Base-by-base conservation (phyloP, 306 rosid species). In the Fragaria iinumae region DNA sequence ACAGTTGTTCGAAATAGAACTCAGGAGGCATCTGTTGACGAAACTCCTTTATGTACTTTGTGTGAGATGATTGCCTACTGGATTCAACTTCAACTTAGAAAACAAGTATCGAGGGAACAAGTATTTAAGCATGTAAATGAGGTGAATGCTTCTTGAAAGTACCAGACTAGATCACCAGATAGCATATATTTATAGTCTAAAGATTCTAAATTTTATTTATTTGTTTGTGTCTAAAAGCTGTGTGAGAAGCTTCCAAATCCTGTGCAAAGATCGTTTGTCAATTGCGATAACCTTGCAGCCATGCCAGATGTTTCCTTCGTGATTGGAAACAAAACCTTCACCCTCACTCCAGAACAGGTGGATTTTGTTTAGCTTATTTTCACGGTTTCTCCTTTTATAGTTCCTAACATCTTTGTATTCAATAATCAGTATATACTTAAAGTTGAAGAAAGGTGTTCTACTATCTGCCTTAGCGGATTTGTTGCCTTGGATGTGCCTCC, bases 191-290 rank as follows among this genome's bases (percentile, higher is more conserved):
- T 57, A 36, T 17, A 71, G 36, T 50, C 47, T 32, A 12, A 27
- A 18, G 52, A 2, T 67, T 77, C 67, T 59, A 38, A 29, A 4
- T 13, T 56, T 74, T 13, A 11, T 64, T 67, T 68, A 29, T 69
- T 32, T 65, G 77, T 75, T 75, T 76, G 52, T 74, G 2, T 71
- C 77, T n/a, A 69, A 67, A 77, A 91, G 94, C 65, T 91, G 71
- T 91, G 97, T 25, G 94, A 89, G 82, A 88, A 72, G 88, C 91
- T 91, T 53, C 97, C 97, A 4, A 83, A 86, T 86, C 93, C 92
- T 0, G 32, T 63, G 2, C 86, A 85, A 83, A 86, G 83, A 16
- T 86, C 93, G 38, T 88, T 85, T 67, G 73, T 89, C 79, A 49
- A 88, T 85, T 91, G 97, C 65, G 74, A 85, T 13, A 67, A 41